phyloP scores from a whole-genome alignment of 2,329 filamentous ascomycete species.

The Neofusicoccum cordaticola region DNA sequence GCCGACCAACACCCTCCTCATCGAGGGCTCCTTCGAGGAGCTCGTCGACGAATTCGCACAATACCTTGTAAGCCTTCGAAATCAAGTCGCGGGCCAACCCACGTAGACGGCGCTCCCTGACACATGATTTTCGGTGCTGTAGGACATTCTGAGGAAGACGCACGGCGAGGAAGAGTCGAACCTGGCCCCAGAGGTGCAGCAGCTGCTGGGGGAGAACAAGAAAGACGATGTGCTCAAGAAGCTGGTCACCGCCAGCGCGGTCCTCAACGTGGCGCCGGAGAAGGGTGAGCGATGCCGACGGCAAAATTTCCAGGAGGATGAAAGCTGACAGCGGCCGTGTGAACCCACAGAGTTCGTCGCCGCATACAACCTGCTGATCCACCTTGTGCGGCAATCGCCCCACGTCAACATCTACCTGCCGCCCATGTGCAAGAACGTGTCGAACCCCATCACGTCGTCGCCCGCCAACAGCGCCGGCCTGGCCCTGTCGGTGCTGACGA shows the following conservation, averaged over 20 bases:
- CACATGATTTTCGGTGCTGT: neutral
- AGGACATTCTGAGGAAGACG: constrained; percentile 69
- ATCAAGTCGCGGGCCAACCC: neutral
- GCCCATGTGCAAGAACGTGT: constrained; percentile 83
- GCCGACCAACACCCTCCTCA: constrained; percentile 61
- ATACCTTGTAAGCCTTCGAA: constrained; percentile 57
- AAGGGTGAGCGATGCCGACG: constrained; percentile 55
- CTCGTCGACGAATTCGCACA: constrained; percentile 91
- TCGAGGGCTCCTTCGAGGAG: constrained; percentile 93
- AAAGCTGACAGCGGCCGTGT: neutral
- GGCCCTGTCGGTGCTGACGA: constrained; percentile 85
- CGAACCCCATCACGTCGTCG: constrained; percentile 80
- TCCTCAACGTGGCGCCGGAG: constrained; percentile 82
- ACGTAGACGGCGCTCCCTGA: neutral
- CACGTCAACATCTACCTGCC: constrained; percentile 84
- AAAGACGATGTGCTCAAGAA: constrained; percentile 84
- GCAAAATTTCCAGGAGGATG: neutral
- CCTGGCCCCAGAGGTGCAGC: constrained; percentile 63
- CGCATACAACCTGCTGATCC: constrained; percentile 94
- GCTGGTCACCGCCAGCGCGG: constrained; percentile 74
- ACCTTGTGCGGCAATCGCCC: constrained; percentile 83
- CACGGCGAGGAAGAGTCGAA: constrained; percentile 52
- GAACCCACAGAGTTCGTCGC: constrained; percentile 74
- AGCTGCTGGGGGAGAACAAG: constrained; percentile 66
- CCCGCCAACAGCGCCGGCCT: constrained; percentile 81